A percentile compares a stretch with the other conserved stretches of the same genome.
phyloP scores from a whole-genome alignment of 768 basidiomycete species.

The Naganishia vaughanmartiniae region DNA sequence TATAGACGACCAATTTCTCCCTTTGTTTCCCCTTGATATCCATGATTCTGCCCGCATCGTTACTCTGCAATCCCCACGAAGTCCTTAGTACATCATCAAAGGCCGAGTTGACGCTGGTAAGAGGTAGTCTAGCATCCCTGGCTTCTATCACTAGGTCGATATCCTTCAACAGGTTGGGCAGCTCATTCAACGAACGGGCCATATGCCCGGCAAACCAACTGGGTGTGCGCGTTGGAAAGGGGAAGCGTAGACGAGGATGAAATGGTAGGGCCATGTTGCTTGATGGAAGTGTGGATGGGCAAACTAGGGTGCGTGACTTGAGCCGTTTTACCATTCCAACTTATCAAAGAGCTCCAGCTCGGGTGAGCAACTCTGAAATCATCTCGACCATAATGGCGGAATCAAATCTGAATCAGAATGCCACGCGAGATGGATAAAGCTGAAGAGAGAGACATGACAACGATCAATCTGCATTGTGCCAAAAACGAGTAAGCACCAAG shows the following conservation, averaged over 20 bases:
- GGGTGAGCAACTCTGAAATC: background rate
- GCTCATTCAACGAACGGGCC: slow-evolving; percentile 74
- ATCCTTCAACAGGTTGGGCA: slow-evolving; percentile 72
- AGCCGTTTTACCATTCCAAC: background rate
- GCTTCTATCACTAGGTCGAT: slow-evolving; percentile 80
- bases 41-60: slow-evolving; percentile 26
- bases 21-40: slow-evolving; percentile 53
- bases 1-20: slow-evolving; percentile 85
- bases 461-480: background rate
- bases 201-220: slow-evolving; percentile 98
- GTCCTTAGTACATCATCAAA: slow-evolving; percentile 63
- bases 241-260: slow-evolving; percentile 40
- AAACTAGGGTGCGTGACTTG: background rate
- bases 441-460: slow-evolving; percentile 5
- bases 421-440: slow-evolving; percentile 4
- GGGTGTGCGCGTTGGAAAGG: slow-evolving; percentile 66
- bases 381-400: background rate
- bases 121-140: slow-evolving; percentile 83
- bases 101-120: slow-evolving; percentile 87
- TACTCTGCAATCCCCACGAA: slow-evolving; percentile 40
- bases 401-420: background rate
- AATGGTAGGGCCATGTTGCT: slow-evolving; percentile 27
- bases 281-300: background rate
- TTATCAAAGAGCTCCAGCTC: too few species aligned
- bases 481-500: background rate